Evolutionary conservation across 495 filamentous ascomycete genomes (phyloP), one percentile per base, ranked within the genome.

Genomic region (Penicillium longicatenatum): DNA sequence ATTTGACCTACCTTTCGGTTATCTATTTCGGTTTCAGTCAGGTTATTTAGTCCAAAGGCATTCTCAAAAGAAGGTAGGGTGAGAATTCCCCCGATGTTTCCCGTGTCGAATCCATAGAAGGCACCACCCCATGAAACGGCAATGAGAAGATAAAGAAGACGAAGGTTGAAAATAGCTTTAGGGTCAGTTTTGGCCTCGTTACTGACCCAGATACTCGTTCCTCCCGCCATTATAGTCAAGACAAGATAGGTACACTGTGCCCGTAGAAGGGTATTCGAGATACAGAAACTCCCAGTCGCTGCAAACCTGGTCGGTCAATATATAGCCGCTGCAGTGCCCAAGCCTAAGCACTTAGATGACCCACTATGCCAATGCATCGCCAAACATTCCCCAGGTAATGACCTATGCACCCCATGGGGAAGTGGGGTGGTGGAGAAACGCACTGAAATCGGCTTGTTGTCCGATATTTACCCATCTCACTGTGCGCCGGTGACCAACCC

Each of bases 51-150:
- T 6, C 66, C 67, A 21, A 71, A 69, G 11, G 66, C 82, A 14
- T 72, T 58, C 44, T 74, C 71, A 71, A 88, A 88, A 9, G 85
- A 84, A 0, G 78, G 75, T 20, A 87, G 72, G 9, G 84, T 81
- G 10, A 86, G 71, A 10, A 85, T 88, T 2, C 80, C 84, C 30
- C 85, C 85, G 46, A 88, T 88, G 66, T 88, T 87, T 39, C 83
- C 82, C 11, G 79, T 79, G 62, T 88, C 86, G 56, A 86, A 88
- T n/a, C 86, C 86, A 59, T 85, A 71, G 50, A 68, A 67, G 17
- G 62, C 67, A 10, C 67, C 67, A 10, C 57, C 67, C 67, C 64
- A 67, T 10, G 62, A 50, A n/a, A 67, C 57, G 4, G 61, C 59
- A 6, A 67, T 43, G 8, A 65, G 46, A 14, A 67, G 58, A 43